Percentiles rank a stretch among this genome's conserved stretches.
Conservation (phyloP, 2,329 filamentous ascomycete genomes). For the Mycocentrospora acerina region DNA sequence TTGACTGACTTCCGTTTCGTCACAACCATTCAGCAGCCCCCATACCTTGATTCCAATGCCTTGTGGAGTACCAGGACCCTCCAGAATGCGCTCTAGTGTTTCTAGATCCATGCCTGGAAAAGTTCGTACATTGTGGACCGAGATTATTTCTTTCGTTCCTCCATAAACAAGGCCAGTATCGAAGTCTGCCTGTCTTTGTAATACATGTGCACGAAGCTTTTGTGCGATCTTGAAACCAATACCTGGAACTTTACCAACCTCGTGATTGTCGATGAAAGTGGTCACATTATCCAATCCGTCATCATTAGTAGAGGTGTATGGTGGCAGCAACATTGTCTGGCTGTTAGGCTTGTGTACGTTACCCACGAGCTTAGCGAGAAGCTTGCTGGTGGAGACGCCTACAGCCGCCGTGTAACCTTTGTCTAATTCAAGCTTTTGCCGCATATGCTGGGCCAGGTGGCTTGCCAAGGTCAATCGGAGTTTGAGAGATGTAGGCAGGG, state of each 20-base stretch:
- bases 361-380: conserved; percentile 82
- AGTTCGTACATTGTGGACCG: conserved; percentile 65
- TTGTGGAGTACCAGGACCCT: conserved; percentile 67
- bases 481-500: conserved; percentile 41
- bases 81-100: conserved; percentile 67
- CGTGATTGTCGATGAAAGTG: conserved; percentile 72
- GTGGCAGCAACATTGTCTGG: conserved; percentile 80
- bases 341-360: conserved; percentile 81
- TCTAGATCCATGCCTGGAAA: conserved; percentile 64
- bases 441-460: conserved; percentile 75
- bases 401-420: conserved; percentile 86
- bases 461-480: conserved; percentile 74
- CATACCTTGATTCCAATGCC: conserved; percentile 74
- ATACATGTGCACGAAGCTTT: conserved; percentile 63
- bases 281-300: conserved; percentile 53
- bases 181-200: conserved; percentile 49
- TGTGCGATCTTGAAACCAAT: conserved; percentile 80
- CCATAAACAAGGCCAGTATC: conserved; percentile 51
- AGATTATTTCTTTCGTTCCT: conserved; percentile 58
- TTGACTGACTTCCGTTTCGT: conserved; percentile 71
- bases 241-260: conserved; percentile 79
- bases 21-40: conserved; percentile 78
- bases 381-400: conserved; percentile 84
- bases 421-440: conserved; percentile 69
- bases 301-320: conserved; percentile 47